Evolutionary conservation across 352 stramenopile genomes (phyloP).

Genomic region (Globisporangium middletonii): DNA sequence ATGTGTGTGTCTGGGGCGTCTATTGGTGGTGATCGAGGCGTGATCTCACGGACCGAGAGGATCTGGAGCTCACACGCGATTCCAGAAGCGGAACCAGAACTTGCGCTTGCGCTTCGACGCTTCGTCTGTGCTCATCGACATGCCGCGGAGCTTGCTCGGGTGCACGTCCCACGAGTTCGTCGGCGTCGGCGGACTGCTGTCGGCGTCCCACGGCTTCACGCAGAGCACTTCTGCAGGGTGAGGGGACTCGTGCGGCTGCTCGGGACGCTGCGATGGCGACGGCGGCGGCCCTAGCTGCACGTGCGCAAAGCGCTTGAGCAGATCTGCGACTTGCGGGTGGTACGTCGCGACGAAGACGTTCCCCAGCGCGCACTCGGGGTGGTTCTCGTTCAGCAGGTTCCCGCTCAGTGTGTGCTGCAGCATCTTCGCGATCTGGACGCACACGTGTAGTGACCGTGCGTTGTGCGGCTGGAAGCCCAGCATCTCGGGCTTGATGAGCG

Average conservation of each 20-base stretch:
- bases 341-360: constrained; percentile 65
- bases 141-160: constrained; percentile 45
- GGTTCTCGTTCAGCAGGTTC: constrained; percentile 40
- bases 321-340: constrained; percentile 54
- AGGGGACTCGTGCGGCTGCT: constrained; percentile 6
- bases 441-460: constrained; percentile 35
- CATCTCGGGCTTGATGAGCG: constrained; percentile 78
- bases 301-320: constrained; percentile 57
- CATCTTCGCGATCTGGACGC: constrained; percentile 78
- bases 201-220: constrained; percentile 16
- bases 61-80: constrained; percentile 12
- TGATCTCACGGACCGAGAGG: neutral
- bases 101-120: constrained; percentile 54
- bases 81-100: constrained; percentile 72
- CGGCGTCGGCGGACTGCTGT: constrained; percentile 19
- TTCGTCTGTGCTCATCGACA: constrained; percentile 52
- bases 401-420: constrained; percentile 71
- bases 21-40: neutral
- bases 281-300: constrained; percentile 20
- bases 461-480: constrained; percentile 68
- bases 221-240: constrained; percentile 17
- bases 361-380: constrained; percentile 32
- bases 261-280: constrained; percentile 9
- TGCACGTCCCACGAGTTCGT: constrained; percentile 32
- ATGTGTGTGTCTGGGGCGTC: constrained; percentile 4